Percentiles rank a stretch among this genome's conserved stretches.
phyloP scores from a whole-genome alignment of 495 filamentous ascomycete genomes.

The Chaetomium tenue region DNA sequence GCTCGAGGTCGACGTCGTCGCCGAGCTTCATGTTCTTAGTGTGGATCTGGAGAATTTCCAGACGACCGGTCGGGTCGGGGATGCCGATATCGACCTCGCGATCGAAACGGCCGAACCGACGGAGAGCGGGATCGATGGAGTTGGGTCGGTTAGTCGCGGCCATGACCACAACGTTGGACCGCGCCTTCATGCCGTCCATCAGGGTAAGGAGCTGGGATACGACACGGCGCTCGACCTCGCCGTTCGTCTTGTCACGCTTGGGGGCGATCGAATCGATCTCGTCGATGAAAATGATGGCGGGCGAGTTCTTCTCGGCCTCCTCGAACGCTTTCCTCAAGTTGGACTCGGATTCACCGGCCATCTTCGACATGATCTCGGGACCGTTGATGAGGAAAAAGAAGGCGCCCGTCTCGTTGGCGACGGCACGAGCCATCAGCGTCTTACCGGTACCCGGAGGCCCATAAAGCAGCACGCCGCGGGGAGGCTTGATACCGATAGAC shows the following conservation, averaged over 20 bases:
- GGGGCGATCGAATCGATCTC: slow-evolving; percentile 98
- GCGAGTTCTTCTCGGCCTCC: slow-evolving; percentile 99
- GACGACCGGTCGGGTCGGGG: slow-evolving; percentile 95
- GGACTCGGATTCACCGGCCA: slow-evolving; percentile 98
- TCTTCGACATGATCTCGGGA: slow-evolving; percentile 99
- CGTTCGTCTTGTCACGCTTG: slow-evolving; percentile 99
- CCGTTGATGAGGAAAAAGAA: slow-evolving; percentile 99
- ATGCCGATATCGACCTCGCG: slow-evolving; percentile 98
- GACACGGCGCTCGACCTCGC: slow-evolving; percentile 96
- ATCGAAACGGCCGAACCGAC: slow-evolving; percentile 96
- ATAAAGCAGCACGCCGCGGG: slow-evolving; percentile 96
- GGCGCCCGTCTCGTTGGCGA: slow-evolving; percentile 96
- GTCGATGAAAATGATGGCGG: slow-evolving; percentile 99
- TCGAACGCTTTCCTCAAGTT: slow-evolving; percentile 97
- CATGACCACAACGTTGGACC: slow-evolving; percentile 98
- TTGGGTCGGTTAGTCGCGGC: slow-evolving; percentile 97
- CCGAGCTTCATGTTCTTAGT: slow-evolving; percentile 99
- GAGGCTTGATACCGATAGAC: slow-evolving; percentile 99
- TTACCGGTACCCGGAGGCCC: slow-evolving; percentile 98
- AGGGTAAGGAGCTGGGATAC: slow-evolving; percentile 96
- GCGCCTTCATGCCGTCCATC: slow-evolving; percentile 99
- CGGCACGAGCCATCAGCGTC: slow-evolving; percentile 96
- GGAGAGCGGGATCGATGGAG: slow-evolving; percentile 95
- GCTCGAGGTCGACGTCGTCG: slow-evolving; percentile 94
- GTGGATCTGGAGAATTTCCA: slow-evolving; percentile 98